A percentile compares a stretch with the other conserved stretches of the same genome.
Conservation (phyloP, 2,329 filamentous ascomycete genomes). For the Phyllosticta paracitricarpa region DNA sequence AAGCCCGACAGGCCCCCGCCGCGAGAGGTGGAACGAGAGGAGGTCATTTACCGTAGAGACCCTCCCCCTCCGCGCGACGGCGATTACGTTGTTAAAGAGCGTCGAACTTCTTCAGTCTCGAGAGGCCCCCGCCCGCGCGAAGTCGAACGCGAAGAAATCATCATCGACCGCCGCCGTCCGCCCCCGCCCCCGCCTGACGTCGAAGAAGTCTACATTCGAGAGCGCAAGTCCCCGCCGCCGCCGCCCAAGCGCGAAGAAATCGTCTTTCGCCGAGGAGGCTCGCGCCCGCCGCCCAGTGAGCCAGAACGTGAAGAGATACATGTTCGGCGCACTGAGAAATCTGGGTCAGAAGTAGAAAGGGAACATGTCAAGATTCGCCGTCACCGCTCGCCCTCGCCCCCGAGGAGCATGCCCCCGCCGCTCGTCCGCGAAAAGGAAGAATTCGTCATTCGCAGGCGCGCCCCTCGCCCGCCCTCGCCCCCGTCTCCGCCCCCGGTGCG, state of each 20-base stretch:
- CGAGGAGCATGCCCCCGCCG: slow-evolving; percentile 19
- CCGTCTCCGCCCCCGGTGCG: slow-evolving; percentile 25
- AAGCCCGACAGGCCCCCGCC: slow-evolving; percentile 15
- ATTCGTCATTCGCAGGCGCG: slow-evolving; percentile 29
- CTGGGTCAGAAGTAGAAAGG: slow-evolving; percentile 23
- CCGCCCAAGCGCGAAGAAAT: slow-evolving; percentile 27
- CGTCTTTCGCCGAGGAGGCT: slow-evolving; percentile 31
- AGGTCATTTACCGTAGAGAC: slow-evolving; percentile 25
- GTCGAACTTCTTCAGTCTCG: slow-evolving; percentile 14
- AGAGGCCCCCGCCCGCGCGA: slow-evolving; percentile 23
- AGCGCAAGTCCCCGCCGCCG: slow-evolving; percentile 6
- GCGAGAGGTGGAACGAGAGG: slow-evolving; percentile 23
- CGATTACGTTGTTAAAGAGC: not conserved
- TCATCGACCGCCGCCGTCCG: slow-evolving; percentile 14
- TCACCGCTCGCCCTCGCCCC: slow-evolving; percentile 12
- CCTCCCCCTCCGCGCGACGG: slow-evolving; percentile 8
- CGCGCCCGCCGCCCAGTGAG: slow-evolving; percentile 24
- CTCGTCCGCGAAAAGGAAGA: slow-evolving; percentile 29
- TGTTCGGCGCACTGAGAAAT: slow-evolving; percentile 33
- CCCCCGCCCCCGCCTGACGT: slow-evolving; percentile 11
- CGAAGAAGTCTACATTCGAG: slow-evolving; percentile 9
- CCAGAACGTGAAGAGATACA: slow-evolving; percentile 38
- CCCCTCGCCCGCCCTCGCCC: slow-evolving; percentile 23
- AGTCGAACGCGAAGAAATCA: slow-evolving; percentile 15
- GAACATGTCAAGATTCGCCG: slow-evolving; percentile 32